Percentiles rank a stretch among this genome's conserved stretches.
phyloP scores from a whole-genome alignment of 1,139 yeast genomes.

The Taphrina deformans region DNA sequence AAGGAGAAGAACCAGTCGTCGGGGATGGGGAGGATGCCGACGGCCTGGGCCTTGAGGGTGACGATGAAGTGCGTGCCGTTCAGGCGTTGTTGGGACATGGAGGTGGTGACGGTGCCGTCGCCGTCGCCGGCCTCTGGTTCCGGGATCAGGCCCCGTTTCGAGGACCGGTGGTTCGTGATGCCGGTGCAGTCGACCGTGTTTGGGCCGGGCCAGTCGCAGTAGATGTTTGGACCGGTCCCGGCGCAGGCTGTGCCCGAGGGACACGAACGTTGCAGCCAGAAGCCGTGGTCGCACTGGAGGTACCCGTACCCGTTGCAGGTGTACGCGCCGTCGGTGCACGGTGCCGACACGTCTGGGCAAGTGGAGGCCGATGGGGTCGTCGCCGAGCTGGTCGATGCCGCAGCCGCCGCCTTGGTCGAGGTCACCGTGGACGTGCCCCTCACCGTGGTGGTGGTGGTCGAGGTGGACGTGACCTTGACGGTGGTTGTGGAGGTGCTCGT shows the following conservation, averaged over 20 bases:
- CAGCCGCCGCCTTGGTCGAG: slow-evolving; percentile 24
- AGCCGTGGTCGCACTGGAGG: slow-evolving; percentile 57
- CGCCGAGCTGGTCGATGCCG: slow-evolving; percentile 22
- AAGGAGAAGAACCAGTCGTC: slow-evolving; percentile 37
- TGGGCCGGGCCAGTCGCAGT: slow-evolving; percentile 39
- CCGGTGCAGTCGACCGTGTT: slow-evolving; percentile 30
- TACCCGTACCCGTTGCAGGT: slow-evolving; percentile 56
- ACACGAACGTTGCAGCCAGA: slow-evolving; percentile 59
- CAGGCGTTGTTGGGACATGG: slow-evolving; percentile 35
- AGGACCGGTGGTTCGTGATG: slow-evolving; percentile 16
- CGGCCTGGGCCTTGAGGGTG: slow-evolving; percentile 37
- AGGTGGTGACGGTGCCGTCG: slow-evolving; percentile 20
- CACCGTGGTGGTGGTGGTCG: slow-evolving; percentile 34
- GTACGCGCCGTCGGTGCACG: slow-evolving; percentile 53
- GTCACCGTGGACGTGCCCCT: slow-evolving; percentile 31
- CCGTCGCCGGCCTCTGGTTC: slow-evolving; percentile 1
- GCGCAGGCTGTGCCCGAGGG: slow-evolving; percentile 61
- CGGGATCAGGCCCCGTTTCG: slow-evolving; percentile 6
- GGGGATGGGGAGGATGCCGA: slow-evolving; percentile 38
- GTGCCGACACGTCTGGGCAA: slow-evolving; percentile 31
- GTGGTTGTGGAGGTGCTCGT: slow-evolving; percentile 38
- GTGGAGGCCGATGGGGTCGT: slow-evolving; percentile 20
- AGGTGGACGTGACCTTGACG: slow-evolving; percentile 37
- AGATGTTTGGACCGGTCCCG: slow-evolving; percentile 32
- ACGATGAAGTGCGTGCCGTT: slow-evolving; percentile 36